Conservation (phyloP, 169 alveolate species). For the Cryptosporidium parvum region DNA sequence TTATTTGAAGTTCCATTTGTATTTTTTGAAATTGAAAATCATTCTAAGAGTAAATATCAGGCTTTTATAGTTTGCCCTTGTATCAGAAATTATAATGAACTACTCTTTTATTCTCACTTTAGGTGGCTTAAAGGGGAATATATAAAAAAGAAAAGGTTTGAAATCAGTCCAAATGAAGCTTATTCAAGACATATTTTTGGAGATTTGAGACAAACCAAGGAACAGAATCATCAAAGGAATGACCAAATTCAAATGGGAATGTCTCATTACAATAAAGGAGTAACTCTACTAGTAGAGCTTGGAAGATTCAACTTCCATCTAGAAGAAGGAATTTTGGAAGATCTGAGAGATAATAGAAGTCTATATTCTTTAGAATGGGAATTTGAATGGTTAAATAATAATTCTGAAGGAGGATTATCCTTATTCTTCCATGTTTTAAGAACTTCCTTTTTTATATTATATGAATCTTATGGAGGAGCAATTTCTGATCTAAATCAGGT, state of each 20-base stretch:
- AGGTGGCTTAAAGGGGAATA: slow-evolving; percentile 6
- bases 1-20: slow-evolving; percentile 54
- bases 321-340: slow-evolving; percentile 1
- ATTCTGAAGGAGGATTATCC: slow-evolving; percentile 11
- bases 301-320: slow-evolving; percentile 39
- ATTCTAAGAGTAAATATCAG: not conserved
- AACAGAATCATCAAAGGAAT: not conserved
- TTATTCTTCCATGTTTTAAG: slow-evolving; percentile 34
- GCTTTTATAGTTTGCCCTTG: slow-evolving; percentile 48
- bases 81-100: slow-evolving; percentile 24
- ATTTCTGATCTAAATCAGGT: not conserved
- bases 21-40: slow-evolving; percentile 1
- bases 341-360: slow-evolving; percentile 15
- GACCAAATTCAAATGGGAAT: slow-evolving; percentile 16
- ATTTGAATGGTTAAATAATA: not conserved
- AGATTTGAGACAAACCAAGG: not conserved
- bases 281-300: slow-evolving; percentile 29
- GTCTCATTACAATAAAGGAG: slow-evolving; percentile 45
- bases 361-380: slow-evolving; percentile 14
- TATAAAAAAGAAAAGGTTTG: not conserved
- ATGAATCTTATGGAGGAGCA: not conserved
- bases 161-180: slow-evolving; percentile 1
- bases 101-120: slow-evolving; percentile 37
- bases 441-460: slow-evolving; percentile 28
- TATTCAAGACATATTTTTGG: not conserved